Conservation (phyloP, 306 rosid genomes). For the Crataegus laevigata region DNA sequence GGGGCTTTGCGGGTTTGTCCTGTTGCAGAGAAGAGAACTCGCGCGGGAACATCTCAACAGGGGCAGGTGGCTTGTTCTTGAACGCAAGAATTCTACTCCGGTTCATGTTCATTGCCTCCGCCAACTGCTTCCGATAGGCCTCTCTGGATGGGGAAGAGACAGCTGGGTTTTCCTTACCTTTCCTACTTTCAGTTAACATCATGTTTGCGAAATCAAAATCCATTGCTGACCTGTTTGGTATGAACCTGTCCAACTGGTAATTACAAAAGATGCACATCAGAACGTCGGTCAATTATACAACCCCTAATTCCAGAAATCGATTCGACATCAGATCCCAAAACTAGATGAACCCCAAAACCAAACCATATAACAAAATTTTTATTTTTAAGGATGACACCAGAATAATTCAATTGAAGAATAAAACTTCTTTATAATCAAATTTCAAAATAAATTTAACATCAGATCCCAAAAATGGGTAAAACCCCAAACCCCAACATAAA, state of each 20-base stretch:
- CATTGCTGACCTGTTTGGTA: constrained; percentile 32
- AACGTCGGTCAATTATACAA: neutral
- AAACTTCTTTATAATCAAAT: no score
- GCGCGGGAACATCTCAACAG: constrained; percentile 44
- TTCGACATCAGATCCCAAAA: neutral
- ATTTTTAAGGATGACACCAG: no score
- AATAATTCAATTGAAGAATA: no score
- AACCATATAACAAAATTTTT: no score
- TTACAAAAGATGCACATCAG: neutral
- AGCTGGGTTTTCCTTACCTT: constrained; percentile 48
- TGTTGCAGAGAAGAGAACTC: constrained; percentile 28
- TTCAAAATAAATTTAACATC: neutral
- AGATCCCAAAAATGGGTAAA: neutral
- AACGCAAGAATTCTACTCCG: constrained; percentile 66
- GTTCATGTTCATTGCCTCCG: constrained; percentile 64
- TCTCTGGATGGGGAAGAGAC: constrained; percentile 45
- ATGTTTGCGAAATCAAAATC: constrained; percentile 30
- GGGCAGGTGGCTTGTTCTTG: constrained; percentile 71
- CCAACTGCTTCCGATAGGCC: constrained; percentile 51
- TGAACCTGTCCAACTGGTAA: constrained; percentile 31
- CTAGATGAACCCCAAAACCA: no score
- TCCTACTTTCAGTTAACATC: constrained; percentile 29
- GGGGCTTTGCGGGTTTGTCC: constrained; percentile 32
- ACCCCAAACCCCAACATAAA: neutral
- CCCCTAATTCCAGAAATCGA: neutral